Evolutionary conservation across 73 alveolate species (phyloP).

Genomic region (Paramecium tetraurelia): DNA sequence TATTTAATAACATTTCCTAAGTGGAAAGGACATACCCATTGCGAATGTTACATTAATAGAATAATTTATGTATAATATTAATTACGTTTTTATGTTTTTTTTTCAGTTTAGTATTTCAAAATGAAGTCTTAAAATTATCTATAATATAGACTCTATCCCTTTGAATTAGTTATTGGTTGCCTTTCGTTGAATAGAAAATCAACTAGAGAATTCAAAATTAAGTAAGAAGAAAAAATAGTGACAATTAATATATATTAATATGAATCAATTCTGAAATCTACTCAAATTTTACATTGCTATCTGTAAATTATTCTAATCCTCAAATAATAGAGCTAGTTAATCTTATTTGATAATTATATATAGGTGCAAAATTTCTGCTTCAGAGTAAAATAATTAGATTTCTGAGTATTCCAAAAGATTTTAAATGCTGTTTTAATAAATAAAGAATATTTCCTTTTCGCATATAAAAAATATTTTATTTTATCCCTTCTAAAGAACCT

Average conservation of each 20-base stretch:
- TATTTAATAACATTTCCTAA: background rate
- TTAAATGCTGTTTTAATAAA: background rate
- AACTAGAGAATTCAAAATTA: background rate
- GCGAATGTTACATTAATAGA: background rate
- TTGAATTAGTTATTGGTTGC: no score
- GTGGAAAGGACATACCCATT: background rate
- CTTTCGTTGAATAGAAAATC: no score
- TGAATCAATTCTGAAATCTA: background rate
- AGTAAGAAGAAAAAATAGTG: background rate
- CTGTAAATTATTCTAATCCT: background rate
- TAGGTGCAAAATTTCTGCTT: background rate
- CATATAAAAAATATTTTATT: background rate
- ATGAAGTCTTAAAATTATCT: no score
- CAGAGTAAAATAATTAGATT: background rate
- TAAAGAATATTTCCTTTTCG: background rate
- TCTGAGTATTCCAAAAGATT: background rate
- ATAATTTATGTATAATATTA: no score
- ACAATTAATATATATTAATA: background rate
- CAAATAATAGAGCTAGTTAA: background rate
- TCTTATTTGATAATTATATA: background rate
- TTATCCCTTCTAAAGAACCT: background rate
- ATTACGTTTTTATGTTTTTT: no score
- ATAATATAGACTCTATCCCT: no score
- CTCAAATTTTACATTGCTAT: background rate
- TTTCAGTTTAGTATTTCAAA: no score